Conservation (phyloP, 805 yeast genomes). For the Candida sonorensis region DNA sequence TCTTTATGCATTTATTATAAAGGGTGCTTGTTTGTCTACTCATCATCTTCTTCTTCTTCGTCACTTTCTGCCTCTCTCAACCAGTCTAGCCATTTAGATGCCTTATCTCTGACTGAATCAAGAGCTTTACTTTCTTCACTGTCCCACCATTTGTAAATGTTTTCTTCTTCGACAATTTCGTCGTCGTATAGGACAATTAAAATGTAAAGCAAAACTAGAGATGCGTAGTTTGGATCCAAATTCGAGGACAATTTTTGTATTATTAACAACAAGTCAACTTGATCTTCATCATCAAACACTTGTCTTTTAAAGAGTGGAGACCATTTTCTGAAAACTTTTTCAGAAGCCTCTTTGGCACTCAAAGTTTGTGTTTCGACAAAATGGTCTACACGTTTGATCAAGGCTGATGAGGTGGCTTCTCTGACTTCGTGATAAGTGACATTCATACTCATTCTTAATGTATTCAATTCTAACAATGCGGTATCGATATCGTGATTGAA, state of each 20-base stretch:
- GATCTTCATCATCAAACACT: slow-evolving; percentile 75
- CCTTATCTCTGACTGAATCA: slow-evolving; percentile 44
- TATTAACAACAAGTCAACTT: slow-evolving; percentile 57
- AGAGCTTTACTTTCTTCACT: slow-evolving; percentile 32
- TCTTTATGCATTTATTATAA: too few relatives aligned
- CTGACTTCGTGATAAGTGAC: slow-evolving; percentile 93
- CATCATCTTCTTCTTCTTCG: slow-evolving; percentile 11
- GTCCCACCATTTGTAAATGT: slow-evolving; percentile 79
- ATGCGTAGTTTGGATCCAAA: slow-evolving; percentile 38
- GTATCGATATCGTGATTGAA: slow-evolving; percentile 91
- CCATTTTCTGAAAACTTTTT: slow-evolving; percentile 76
- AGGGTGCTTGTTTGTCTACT: too few relatives aligned
- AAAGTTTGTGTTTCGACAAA: slow-evolving; percentile 73
- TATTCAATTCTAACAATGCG: slow-evolving; percentile 85
- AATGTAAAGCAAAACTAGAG: slow-evolving; percentile 46
- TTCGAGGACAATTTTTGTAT: slow-evolving; percentile 39
- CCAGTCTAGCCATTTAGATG: slow-evolving; percentile 82
- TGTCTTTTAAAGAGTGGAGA: slow-evolving; percentile 75
- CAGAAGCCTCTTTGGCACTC: slow-evolving; percentile 67
- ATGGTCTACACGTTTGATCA: slow-evolving; percentile 62
- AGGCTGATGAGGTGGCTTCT: slow-evolving; percentile 67
- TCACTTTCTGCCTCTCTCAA: slow-evolving; percentile 58
- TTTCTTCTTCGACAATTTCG: slow-evolving; percentile 79
- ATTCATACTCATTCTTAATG: slow-evolving; percentile 95
- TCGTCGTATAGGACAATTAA: slow-evolving; percentile 65